Evolutionary conservation across 164 flowering plant genomes (phyloP), one percentile per base, ranked within the genome.

Genomic region (Stephania yunnanensis): DNA sequence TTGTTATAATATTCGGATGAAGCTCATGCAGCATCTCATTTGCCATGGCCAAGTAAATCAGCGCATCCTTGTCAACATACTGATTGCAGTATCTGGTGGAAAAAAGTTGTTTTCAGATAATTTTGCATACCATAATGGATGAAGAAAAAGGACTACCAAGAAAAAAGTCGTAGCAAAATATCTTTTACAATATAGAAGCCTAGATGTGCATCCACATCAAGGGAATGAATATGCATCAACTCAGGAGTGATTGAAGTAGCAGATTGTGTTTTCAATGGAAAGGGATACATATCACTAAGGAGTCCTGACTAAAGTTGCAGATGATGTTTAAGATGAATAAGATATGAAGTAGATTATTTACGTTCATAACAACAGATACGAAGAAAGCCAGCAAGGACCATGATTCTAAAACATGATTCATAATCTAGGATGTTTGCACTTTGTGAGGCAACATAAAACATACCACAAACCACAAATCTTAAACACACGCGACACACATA

Each of bases 61-160:
- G 74, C 46, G 99, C 99, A 82, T 93, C 98, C 83, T 84, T 90
- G 83, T 93, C 99, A 63, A 95, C 98, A 84, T 92, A 92, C 80
- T 92, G 98, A 81, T 95, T 95, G 76, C 95, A 90, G 79, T 87
- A 93, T 87, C 99, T 95, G 85, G 74, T 11, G 36, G 69, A 74
- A 31, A 69, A 17, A 45, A 55, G 52, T 12, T 19, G n/a, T 58
- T 58, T 58, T 13, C 20, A n/a, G n/a, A 17, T 58, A 58, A 58
- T 6, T 58, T 58, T 58, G 17, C 65, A 58, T 58, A 58, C 22
- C 22, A n/a, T 20, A 58, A 58, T 58, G 65, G 6, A 58, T 58
- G 65, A 19, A 36, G 2, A 36, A 50, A 50, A 17, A 15, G 65
- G 22, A 58, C 17, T 58, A 58, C n/a, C 17, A 6, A 17, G 20